Conservation (phyloP, 2,329 filamentous ascomycete species). For the Pyricularia grisea region DNA sequence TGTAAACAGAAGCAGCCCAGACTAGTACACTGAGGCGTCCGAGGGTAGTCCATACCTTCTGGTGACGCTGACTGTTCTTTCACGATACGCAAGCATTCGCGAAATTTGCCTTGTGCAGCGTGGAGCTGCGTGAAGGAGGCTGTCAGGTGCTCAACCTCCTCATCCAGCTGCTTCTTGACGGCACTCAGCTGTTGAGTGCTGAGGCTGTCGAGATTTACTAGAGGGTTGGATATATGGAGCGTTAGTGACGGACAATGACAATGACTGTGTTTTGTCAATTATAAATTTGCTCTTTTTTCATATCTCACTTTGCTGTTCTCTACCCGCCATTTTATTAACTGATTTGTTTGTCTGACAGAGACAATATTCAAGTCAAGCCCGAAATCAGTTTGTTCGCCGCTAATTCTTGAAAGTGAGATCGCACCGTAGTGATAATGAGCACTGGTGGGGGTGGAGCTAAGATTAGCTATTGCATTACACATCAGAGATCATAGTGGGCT, state of each 20-base stretch:
- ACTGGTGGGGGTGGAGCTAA: neutral
- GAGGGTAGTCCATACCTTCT: neutral
- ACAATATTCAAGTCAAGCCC: neutral
- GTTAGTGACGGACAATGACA: neutral
- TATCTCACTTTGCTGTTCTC: neutral
- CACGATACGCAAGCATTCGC: slow-evolving; percentile 76
- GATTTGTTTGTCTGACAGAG: neutral
- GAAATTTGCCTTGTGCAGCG: slow-evolving; percentile 83
- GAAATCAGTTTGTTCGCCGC: neutral
- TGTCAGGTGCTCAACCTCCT: slow-evolving; percentile 91
- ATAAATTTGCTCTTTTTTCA: neutral
- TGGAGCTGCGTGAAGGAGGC: slow-evolving; percentile 84
- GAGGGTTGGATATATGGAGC: neutral
- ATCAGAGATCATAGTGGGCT: neutral
- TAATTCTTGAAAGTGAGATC: neutral
- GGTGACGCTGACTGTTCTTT: slow-evolving; percentile 21
- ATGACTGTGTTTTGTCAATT: neutral
- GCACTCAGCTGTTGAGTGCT: slow-evolving; percentile 77
- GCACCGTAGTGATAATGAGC: neutral
- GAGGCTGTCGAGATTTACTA: slow-evolving; percentile 63
- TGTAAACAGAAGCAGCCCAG: neutral
- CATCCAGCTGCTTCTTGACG: slow-evolving; percentile 92
- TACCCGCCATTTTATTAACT: neutral
- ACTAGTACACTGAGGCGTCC: neutral
- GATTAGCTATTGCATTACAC: neutral